phyloP scores from a whole-genome alignment of 208 protist genomes.

The Trypanosoma mega region DNA sequence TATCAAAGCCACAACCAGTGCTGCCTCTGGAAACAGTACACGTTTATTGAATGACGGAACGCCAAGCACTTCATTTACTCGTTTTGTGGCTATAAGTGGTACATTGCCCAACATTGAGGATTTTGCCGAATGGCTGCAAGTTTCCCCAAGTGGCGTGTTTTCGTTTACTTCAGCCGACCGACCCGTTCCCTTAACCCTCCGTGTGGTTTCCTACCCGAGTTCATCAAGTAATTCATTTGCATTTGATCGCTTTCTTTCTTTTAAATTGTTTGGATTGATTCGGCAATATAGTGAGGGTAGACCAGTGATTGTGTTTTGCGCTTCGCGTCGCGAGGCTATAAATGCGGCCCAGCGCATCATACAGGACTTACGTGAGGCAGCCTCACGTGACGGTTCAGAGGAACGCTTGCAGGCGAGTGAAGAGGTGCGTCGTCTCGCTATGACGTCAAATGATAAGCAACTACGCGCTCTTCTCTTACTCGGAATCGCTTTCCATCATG shows the following conservation, averaged over 20 bases:
- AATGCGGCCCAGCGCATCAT: conserved; percentile 64
- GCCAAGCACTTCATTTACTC: conserved; percentile 22
- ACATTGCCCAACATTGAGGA: conserved; percentile 93
- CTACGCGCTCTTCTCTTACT: conserved; percentile 54
- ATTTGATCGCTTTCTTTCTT: conserved; percentile 90
- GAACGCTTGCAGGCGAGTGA: conserved; percentile 36
- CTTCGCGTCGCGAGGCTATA: conserved; percentile 75
- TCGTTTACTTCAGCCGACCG: conserved; percentile 71
- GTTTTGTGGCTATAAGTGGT: conserved; percentile 89
- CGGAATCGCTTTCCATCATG: conserved; percentile 89
- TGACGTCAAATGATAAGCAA: conserved; percentile 65
- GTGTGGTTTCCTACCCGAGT: conserved; percentile 70
- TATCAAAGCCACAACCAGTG: conserved; percentile 37
- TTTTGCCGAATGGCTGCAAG: conserved; percentile 88
- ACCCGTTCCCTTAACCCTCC: conserved; percentile 75
- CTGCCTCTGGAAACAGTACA: no score
- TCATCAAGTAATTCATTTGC: conserved; percentile 81
- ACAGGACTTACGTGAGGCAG: conserved; percentile 45
- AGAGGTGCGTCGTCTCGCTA: conserved; percentile 31
- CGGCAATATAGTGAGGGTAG: conserved; percentile 67
- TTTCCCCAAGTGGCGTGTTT: conserved; percentile 40
- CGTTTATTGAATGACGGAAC: conserved; percentile 3
- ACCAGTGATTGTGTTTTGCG: conserved; percentile 90
- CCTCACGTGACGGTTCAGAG: conserved; percentile 30
- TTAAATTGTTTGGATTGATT: conserved; percentile 83